phyloP scores from a whole-genome alignment of 2,329 filamentous ascomycete species.

The Penicillium hesseltinei region DNA sequence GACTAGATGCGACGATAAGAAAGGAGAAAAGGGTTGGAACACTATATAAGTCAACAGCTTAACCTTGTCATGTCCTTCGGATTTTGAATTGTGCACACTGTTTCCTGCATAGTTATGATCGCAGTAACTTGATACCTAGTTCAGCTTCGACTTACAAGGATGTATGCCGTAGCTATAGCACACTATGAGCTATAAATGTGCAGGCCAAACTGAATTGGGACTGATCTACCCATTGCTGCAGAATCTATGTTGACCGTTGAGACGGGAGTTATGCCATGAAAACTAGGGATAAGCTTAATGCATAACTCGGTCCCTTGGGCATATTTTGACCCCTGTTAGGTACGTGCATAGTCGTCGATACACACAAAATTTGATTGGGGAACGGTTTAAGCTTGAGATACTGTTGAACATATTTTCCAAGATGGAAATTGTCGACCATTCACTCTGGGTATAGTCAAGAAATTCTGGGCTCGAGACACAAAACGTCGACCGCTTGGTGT shows the following conservation, averaged over 20 bases:
- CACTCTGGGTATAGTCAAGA: no score
- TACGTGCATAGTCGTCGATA: not conserved
- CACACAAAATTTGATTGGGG: not conserved
- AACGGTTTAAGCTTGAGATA: not conserved
- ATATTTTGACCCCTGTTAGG: not conserved
- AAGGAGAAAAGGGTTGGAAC: not conserved
- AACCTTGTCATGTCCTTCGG: no score
- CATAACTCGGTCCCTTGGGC: not conserved
- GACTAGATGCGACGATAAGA: no score
- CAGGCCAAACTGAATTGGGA: not conserved
- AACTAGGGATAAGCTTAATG: not conserved
- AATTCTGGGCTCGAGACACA: no score
- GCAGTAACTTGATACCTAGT: not conserved
- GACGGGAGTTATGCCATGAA: not conserved
- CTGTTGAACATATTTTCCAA: not conserved
- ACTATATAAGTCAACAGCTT: not conserved
- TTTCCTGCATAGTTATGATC: not conserved
- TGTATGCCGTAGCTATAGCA: no score
- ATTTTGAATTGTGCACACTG: not conserved
- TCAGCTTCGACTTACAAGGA: rapidly evolving
- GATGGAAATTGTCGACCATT: no score
- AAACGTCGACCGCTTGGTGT: no score
- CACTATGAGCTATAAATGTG: not conserved
- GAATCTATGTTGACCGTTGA: not conserved
- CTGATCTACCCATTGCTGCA: not conserved